Percentiles rank a stretch among this genome's conserved stretches.
These are phyloP conservation scores for Flueggea neowawraea DNA, from an alignment of 441 rosid species.

Conservation along the genomic window DNA sequence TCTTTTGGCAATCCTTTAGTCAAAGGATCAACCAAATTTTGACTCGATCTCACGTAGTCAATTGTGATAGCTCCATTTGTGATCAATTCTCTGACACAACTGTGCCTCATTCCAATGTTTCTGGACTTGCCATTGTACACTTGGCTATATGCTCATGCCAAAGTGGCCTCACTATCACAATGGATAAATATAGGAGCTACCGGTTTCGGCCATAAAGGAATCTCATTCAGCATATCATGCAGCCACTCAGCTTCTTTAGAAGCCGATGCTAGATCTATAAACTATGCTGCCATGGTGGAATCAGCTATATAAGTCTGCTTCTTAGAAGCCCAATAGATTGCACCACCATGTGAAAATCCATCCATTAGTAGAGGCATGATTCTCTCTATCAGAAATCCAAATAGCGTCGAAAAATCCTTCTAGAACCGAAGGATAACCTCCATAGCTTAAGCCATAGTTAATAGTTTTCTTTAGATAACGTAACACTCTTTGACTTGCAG, in stretches of 20 bases:
- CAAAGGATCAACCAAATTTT: not conserved
- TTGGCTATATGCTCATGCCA: not conserved
- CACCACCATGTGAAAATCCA: not conserved
- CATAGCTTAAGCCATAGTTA: not conserved
- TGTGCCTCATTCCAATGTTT: not conserved
- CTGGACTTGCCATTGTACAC: slow-evolving; percentile 1
- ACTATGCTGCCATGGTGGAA: not conserved
- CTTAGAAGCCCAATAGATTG: not conserved
- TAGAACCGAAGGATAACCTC: not conserved
- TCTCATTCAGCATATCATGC: not conserved
- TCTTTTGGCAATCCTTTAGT: slow-evolving; percentile 1
- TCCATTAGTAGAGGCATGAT: not conserved
- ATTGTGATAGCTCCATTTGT: not conserved
- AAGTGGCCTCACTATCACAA: not conserved
- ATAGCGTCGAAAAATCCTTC: not conserved
- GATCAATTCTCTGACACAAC: not conserved
- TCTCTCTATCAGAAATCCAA: not conserved
- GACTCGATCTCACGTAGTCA: not conserved
- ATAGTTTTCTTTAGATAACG: not conserved
- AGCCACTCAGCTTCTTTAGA: not conserved
- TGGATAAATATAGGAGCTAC: not conserved
- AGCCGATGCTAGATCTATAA: not conserved
- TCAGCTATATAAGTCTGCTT: not conserved
- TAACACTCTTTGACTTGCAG: not conserved
- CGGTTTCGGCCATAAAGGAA: not conserved